Evolutionary conservation across 768 basidiomycete species (phyloP), one percentile per base, ranked within the genome.

Genomic region (Suillus fuscotomentosus): DNA sequence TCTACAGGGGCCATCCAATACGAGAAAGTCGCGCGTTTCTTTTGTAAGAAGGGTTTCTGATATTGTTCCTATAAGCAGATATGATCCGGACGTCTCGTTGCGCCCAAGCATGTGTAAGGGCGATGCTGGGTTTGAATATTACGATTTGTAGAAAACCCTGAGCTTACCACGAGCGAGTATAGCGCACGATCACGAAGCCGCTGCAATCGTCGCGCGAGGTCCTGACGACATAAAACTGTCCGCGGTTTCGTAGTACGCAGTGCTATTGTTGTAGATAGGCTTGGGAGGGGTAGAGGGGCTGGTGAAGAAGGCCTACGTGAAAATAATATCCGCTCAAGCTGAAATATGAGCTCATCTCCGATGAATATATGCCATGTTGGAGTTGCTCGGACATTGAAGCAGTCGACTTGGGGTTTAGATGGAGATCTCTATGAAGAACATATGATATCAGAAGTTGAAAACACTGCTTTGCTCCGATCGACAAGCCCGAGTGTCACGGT

Each of bases 121-220:
- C 31, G 65, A 78, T 48, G 55, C 72, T 72, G 11, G 77, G 75
- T 62, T 80, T 76, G 67, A 80, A 75, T 60, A 80, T 79, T 47
- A 74, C 76, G 15, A 78, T 36, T 64, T 64, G 8, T 55, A 10
- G 48, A 60, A 45, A 36, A 24, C 42, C 45, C 53, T 67, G 43
- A 67, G 63, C 56, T 53, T 54, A 31, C 60, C 22, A 64, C 38
- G 56, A 64, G 66, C 31, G 50, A 24, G 42, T 62, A 50, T 60
- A 62, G 39, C 48, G 59, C n/a, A 63, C 66, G 31, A 66, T 60
- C 47, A 61, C 54, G 60, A 64, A 64, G 45, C 63, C 55, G 47
- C 55, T 47, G 51, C 36, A 66, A 3, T 53, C 9, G 39, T 64
- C n/a, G 42, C 38, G 34, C 22, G 45, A 43, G 15, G 11, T 24